Base-by-base conservation (phyloP, 1,139 yeast genomes). In the Oligophagozyma castellii region DNA sequence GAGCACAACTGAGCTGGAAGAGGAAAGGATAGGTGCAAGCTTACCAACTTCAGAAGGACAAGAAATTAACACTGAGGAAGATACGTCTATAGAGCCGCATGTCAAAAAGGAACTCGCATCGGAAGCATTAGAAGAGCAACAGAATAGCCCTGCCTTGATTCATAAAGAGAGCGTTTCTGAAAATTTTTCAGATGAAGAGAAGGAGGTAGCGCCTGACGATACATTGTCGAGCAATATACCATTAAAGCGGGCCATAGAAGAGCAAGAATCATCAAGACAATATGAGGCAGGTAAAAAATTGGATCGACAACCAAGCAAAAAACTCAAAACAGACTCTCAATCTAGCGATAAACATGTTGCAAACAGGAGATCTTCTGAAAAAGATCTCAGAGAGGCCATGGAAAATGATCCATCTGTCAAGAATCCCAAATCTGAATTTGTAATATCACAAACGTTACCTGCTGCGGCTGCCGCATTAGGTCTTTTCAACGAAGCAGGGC, bases 351-450 rank as follows among this genome's bases (percentile, higher is more conserved):
- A 24, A 22, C 29, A 19, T 23, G 22, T 25, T 19, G 33, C 28
- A n/a, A 26, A 26, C 5, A 27, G 31, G 11, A 35, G 18, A 21
- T 31, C 27, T 35, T 27, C 35, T 8, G 35, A 26, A 28, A 34
- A 29, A 31, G 30, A 33, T 32, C 40, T 46, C 29, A 34, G 34
- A 28, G 48, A 46, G 10, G 42, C 45, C 39, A 55, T 55, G 24
- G 78, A 67, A 26, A 67, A 65, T 44, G 81, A 70, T 53, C 74
- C 75, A 29, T 51, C 70, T 30, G 59, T 74, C 12, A 73, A 71
- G 39, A 78, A 78, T 46, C 92, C 93, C 1, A 77, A 77, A 42
- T 68, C 81, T 0, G 92, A 79, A 49, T 79, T 74, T 48, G 92
- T 79, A 3, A 61, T 72, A 2, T 62, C 80, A 0, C 92, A 79